phyloP scores from a whole-genome alignment of 768 basidiomycete species.

The Xanthoconium stramineum region DNA sequence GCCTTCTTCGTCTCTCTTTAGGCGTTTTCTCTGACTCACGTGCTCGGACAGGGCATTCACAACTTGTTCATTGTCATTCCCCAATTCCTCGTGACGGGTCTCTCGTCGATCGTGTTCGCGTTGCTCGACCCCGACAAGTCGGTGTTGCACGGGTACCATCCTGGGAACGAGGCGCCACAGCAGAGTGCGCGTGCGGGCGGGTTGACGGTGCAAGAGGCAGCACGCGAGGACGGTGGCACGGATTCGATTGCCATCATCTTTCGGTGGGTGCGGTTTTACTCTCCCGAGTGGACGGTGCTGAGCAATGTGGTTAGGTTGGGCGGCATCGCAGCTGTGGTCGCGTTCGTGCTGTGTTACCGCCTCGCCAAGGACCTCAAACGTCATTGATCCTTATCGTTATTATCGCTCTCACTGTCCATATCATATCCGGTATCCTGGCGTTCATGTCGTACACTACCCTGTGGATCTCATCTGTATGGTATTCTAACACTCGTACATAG shows the following conservation, averaged over 20 bases:
- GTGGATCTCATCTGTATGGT: too few species aligned
- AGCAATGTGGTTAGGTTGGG: conserved; percentile 42
- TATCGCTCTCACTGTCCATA: neutral
- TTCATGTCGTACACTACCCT: neutral
- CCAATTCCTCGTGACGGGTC: conserved; percentile 87
- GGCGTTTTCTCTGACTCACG: neutral
- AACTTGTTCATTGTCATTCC: conserved; percentile 93
- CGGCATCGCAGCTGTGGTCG: conserved; percentile 51
- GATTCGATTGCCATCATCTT: conserved; percentile 77
- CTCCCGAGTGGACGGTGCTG: neutral
- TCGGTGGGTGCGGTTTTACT: conserved; percentile 40
- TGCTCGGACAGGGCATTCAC: conserved; percentile 72
- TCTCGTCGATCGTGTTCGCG: conserved; percentile 84
- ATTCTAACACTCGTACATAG: neutral
- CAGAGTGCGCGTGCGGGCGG: too few species aligned
- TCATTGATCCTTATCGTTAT: neutral
- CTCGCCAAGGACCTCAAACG: conserved; percentile 53
- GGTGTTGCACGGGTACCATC: conserved; percentile 35
- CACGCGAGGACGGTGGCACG: neutral
- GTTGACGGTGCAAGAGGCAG: too few species aligned
- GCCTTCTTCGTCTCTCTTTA: neutral
- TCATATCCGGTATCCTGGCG: neutral
- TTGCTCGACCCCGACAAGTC: conserved; percentile 68
- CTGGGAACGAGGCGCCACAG: neutral
- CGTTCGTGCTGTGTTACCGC: conserved; percentile 52